phyloP scores from a whole-genome alignment of 169 alveolate genomes.

The Babesia sp. region DNA sequence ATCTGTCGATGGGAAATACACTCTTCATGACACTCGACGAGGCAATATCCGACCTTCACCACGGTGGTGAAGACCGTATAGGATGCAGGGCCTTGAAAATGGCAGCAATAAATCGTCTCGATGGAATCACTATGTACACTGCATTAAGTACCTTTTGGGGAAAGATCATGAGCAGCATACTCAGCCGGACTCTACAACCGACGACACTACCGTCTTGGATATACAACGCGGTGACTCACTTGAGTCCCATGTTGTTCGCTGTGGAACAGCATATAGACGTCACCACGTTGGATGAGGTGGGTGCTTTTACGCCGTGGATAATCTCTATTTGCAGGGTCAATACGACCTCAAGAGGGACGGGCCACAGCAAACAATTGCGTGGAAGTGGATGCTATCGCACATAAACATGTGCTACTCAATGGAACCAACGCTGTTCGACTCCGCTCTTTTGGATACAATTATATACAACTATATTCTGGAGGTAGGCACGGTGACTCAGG shows the following conservation, averaged over 20 bases:
- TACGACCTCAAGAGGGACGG: neutral
- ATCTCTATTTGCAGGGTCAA: no score
- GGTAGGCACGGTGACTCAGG: neutral
- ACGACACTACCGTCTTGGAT: neutral
- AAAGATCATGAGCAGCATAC: neutral
- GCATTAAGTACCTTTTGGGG: neutral
- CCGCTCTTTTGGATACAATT: constrained; percentile 38
- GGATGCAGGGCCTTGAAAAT: neutral
- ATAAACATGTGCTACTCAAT: constrained; percentile 20
- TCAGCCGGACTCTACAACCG: neutral
- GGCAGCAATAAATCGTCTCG: neutral
- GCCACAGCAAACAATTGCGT: neutral
- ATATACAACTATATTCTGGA: constrained; percentile 14
- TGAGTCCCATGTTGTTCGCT: constrained; percentile 8
- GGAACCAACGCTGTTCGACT: constrained; percentile 39
- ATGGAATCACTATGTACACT: neutral
- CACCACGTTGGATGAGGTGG: neutral
- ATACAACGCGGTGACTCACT: constrained; percentile 5
- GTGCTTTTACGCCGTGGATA: no score
- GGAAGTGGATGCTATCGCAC: constrained; percentile 30
- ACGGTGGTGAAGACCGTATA: neutral
- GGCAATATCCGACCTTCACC: neutral
- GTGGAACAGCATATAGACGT: neutral
- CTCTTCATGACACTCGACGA: neutral
- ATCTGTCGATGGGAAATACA: constrained; percentile 7